Conservation (phyloP, 2,329 filamentous ascomycete genomes). For the Mollisia scopiformis region DNA sequence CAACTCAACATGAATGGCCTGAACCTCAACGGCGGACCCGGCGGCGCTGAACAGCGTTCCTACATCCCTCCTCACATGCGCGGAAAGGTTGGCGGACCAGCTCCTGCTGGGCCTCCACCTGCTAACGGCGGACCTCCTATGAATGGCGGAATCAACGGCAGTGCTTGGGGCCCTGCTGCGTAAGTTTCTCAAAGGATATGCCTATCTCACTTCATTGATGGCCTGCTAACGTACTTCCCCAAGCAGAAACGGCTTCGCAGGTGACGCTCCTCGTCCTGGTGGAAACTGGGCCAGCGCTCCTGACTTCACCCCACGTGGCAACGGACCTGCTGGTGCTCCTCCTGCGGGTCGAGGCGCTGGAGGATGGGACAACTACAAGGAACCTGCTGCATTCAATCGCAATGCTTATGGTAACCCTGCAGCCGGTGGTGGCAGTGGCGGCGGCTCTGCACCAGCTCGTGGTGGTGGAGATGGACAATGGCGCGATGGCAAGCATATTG, state of each 20-base stretch:
- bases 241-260: constrained; percentile 53
- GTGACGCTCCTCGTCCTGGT: constrained; percentile 32
- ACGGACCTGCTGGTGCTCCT: constrained; percentile 31
- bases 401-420: constrained; percentile 55
- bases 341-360: constrained; percentile 16
- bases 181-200: constrained; percentile 43
- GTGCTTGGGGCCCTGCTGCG: constrained; percentile 60
- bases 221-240: constrained; percentile 30
- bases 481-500: constrained; percentile 95
- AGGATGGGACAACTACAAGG: constrained; percentile 37
- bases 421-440: constrained; percentile 45
- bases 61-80: constrained; percentile 90
- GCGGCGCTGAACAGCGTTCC: constrained; percentile 60
- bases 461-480: constrained; percentile 95
- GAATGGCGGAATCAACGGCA: constrained; percentile 59
- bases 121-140: constrained; percentile 26
- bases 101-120: constrained; percentile 23
- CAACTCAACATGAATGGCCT: constrained; percentile 83
- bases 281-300: constrained; percentile 39
- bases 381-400: constrained; percentile 47
- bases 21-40: constrained; percentile 56
- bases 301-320: constrained; percentile 40
- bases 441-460: constrained; percentile 51
- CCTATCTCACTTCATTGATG: constrained; percentile 5
- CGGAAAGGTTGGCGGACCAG: constrained; percentile 49